Evolutionary conservation across 805 yeast species (phyloP), one percentile per base, ranked within the genome.

Genomic region (Teunomyces cretensis): DNA sequence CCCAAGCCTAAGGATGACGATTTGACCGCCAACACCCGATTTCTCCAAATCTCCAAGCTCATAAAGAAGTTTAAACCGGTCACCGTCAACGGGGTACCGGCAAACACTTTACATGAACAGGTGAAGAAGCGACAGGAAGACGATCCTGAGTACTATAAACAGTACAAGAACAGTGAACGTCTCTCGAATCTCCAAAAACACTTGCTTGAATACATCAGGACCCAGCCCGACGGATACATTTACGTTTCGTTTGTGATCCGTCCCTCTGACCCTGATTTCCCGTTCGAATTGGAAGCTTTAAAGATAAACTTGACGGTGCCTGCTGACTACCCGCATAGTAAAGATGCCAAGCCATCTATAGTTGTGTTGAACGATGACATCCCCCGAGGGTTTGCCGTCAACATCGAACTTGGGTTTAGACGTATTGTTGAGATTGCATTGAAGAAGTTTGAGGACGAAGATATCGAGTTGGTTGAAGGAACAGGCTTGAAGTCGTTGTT

Each of bases 241-340:
- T 76, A 77, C 46, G 42, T 80, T 12, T 68, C 79, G 11, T 71
- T 80, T 49, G 50, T 70, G 27, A 47, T 81, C 38, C 55, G 53
- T 15, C 91, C 91, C 0, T 70, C 83, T 0, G 91, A 84, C 57
- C 90, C 90, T 0, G 86, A 84, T 37, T 86, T 86, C 56, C 85
- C 90, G 0, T 85, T 72, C 55, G 88, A 83, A 43, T 61, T 86
- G 26, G 75, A 73, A 2, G 54, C 59, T n/a, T 67, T 86, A 45
- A 73, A 76, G 41, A 55, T 85, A 27, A 74, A 79, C 37, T 59
- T 86, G 27, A 61, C 71, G 31, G 67, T 86, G 3, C 88, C 92
- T 0, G 55, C 62, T 2, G 65, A 64, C 28, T 86, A 83, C 53
- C 89, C 89, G 0, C 50, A 58, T 24, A 55, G 55, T 13, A 55